phyloP scores from a whole-genome alignment of 768 basidiomycete genomes.

The Pseudohyphozyma bogoriensis region DNA sequence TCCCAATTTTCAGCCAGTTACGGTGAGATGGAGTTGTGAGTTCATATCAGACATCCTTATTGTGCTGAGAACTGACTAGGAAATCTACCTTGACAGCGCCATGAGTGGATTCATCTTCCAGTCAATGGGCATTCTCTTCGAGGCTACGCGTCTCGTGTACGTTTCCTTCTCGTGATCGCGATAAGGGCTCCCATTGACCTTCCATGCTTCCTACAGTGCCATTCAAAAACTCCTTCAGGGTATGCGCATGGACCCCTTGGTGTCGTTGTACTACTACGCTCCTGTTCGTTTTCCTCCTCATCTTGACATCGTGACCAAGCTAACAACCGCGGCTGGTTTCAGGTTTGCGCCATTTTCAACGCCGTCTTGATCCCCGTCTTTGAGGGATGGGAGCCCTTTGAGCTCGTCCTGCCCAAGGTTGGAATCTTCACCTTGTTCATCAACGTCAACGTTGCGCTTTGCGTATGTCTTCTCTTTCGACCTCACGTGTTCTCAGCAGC shows the following conservation, averaged over 20 bases:
- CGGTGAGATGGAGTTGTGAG: conserved; percentile 66
- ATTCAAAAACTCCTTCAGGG: conserved; percentile 91
- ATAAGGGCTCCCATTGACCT: no score
- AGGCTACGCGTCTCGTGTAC: conserved; percentile 77
- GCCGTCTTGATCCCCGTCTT: conserved; percentile 77
- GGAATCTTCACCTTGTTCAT: conserved; percentile 63
- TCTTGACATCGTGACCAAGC: not conserved
- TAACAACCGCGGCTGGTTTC: not conserved
- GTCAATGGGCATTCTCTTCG: conserved; percentile 76
- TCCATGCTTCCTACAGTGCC: conserved; percentile 41
- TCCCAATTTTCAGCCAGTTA: no score
- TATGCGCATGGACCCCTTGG: conserved; percentile 93
- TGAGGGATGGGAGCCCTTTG: conserved; percentile 80
- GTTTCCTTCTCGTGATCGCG: not conserved
- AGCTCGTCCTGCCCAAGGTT: conserved; percentile 48
- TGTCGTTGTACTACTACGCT: conserved; percentile 91
- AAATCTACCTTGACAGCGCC: conserved; percentile 38
- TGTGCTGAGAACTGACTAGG: not conserved
- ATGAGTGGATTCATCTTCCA: conserved; percentile 79
- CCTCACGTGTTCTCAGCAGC: no score
- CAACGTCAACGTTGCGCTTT: conserved; percentile 75
- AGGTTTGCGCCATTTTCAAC: conserved; percentile 73
- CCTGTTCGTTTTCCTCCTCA: conserved; percentile 47
- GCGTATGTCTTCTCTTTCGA: no score
- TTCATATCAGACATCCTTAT: no score